A percentile compares a stretch with the other conserved stretches of the same genome.
These are phyloP conservation scores for Epichloe baconii DNA, from an alignment of 2,329 filamentous ascomycete genomes.

Conservation along the genomic window DNA sequence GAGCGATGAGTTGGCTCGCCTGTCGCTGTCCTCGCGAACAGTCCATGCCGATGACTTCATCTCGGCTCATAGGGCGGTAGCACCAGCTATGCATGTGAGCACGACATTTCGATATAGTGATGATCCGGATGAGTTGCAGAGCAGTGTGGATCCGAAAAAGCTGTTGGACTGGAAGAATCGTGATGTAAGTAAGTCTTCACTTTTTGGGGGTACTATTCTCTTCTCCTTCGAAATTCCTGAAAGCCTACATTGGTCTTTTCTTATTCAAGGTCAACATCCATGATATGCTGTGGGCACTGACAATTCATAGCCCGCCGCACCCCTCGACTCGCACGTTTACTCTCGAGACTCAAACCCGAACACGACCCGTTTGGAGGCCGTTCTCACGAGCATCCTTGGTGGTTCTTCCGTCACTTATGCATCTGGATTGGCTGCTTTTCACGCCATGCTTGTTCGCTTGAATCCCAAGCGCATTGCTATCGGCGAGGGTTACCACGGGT, in stretches of 20 bases:
- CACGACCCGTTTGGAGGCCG: conserved; percentile 69
- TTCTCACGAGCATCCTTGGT: conserved; percentile 61
- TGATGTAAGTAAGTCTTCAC: conserved; percentile 33
- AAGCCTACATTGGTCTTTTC: too few species aligned
- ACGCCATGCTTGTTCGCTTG: conserved; percentile 71
- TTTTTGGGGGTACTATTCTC: background rate
- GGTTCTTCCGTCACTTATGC: conserved; percentile 64
- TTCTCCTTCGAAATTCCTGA: too few species aligned
- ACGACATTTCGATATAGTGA: conserved; percentile 77
- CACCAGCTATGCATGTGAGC: conserved; percentile 78
- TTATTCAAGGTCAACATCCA: background rate
- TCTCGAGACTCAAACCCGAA: conserved; percentile 70
- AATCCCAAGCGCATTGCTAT: conserved; percentile 78
- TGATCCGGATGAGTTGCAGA: conserved; percentile 52
- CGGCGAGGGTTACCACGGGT: conserved; percentile 81
- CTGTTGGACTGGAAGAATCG: conserved; percentile 40
- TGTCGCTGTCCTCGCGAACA: conserved; percentile 53
- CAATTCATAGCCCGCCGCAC: conserved; percentile 25
- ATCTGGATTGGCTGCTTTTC: conserved; percentile 78
- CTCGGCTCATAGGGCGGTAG: conserved; percentile 64
- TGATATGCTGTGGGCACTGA: background rate
- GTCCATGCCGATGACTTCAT: conserved; percentile 73
- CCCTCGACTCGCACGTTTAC: conserved; percentile 61
- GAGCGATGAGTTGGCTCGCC: conserved; percentile 9
- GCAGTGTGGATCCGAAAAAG: conserved; percentile 16